phyloP scores from a whole-genome alignment of 176 grass and related monocot genomes.

The Oryza australiensis region DNA sequence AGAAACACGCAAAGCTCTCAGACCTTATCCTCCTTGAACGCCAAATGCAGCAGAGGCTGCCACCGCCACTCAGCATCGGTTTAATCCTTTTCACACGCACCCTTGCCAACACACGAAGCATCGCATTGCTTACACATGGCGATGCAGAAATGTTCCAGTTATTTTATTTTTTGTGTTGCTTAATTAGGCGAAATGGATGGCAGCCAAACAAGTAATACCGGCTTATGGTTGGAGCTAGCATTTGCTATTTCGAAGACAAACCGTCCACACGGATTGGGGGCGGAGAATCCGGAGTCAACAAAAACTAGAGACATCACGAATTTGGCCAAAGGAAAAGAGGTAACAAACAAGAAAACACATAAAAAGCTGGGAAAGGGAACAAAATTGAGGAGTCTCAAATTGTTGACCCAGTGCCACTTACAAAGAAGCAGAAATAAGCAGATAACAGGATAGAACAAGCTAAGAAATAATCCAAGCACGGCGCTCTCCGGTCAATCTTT shows the following conservation, averaged over 20 bases:
- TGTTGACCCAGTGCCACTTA: background rate
- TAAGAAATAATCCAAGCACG: constrained; percentile 18
- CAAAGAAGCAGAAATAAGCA: constrained; percentile 25
- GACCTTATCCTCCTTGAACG: constrained; percentile 38
- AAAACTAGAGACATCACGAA: background rate
- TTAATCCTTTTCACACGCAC: constrained; percentile 22
- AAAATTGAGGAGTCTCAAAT: background rate
- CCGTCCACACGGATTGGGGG: background rate
- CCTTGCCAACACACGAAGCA: constrained; percentile 42
- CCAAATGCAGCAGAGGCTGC: constrained; percentile 22
- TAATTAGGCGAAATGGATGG: background rate
- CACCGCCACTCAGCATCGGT: background rate
- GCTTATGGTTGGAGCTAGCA: background rate
- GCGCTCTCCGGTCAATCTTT: background rate
- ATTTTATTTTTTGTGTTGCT: background rate
- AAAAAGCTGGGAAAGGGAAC: background rate
- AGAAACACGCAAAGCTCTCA: constrained; percentile 44
- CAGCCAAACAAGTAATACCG: background rate
- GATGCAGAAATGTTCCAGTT: background rate
- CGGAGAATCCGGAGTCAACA: background rate
- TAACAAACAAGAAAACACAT: background rate
- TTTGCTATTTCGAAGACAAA: background rate
- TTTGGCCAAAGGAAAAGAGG: background rate
- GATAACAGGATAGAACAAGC: background rate
- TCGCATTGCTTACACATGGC: constrained; percentile 38